Base-by-base conservation (phyloP, 2,329 filamentous ascomycete genomes). In the Verticillium klebahnii region DNA sequence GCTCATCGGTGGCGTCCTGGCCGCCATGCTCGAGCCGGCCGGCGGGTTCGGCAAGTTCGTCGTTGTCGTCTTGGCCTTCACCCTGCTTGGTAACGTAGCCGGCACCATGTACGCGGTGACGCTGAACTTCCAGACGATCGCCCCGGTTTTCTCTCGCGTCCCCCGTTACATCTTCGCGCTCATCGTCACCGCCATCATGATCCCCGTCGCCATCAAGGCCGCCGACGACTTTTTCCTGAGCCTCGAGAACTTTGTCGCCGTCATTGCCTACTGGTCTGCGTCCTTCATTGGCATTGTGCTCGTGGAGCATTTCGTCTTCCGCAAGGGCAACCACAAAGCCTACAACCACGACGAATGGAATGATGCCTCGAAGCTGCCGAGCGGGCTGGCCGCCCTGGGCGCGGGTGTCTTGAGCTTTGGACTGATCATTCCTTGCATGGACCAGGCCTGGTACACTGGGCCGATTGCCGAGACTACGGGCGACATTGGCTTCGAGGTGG, bases 401-500 rank as follows among this genome's bases (percentile, higher is more conserved):
- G 79, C 81, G 2, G 82, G 75, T 2, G 50, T 80, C 2, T 66
- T 80, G n/a, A 79, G 75, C 58, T 78, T 82, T 61, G 80, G 72
- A 1, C 69, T 88, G 9, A 79, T 88, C 2, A 75, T 88, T 7
- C 85, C 86, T 0, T 83, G 81, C 36, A 88, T 88, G 81, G 78
- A 77, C 11, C 83, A 87, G 71, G 81, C 79, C 4, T 88, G 85
- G 85, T 88, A 81, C 68, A 82, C 78, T 9, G 86, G 86, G 0
- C 85, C 85, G 0, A 83, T 89, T 66, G 86, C 85, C 0, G 73
- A 79, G 71, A 80, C 67, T 39, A 86, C 85, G 12, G 87, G 87
- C 0, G 86, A 89, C 65, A 83, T 89, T 69, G 87, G 87, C 0
- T 88, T 89, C 62, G 87, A 89, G 75, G 73, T 87, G 70, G 86